Evolutionary conservation across 768 basidiomycete genomes (phyloP).

Genomic region (Russula griseocarnosa): DNA sequence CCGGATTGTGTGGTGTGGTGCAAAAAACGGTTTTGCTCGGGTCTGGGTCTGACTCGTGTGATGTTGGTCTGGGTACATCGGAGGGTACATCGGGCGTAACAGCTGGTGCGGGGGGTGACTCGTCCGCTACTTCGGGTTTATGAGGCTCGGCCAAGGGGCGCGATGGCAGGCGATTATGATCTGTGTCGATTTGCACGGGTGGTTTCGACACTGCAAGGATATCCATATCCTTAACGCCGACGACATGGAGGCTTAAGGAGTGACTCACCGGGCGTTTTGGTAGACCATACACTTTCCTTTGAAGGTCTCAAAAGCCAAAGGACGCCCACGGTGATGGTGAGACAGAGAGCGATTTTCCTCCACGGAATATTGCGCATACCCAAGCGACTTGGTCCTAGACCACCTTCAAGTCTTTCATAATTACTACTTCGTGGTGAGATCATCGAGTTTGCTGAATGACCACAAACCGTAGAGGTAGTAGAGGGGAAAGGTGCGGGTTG

Average conservation of each 20-base stretch:
- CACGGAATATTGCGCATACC: slow-evolving; percentile 41
- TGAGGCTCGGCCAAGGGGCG: slow-evolving; percentile 7
- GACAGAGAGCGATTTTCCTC: slow-evolving; percentile 66
- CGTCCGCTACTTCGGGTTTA: slow-evolving; percentile 11
- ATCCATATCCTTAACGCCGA: not conserved
- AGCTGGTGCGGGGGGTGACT: not conserved
- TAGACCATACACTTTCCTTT: slow-evolving; percentile 30
- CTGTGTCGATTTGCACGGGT: not conserved
- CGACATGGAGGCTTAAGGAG: not conserved
- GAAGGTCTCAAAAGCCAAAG: slow-evolving; percentile 67
- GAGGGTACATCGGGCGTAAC: slow-evolving; percentile 4
- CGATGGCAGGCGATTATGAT: not conserved
- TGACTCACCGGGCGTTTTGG: slow-evolving; percentile 32
- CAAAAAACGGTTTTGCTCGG: slow-evolving; percentile 71
- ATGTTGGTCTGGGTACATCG: slow-evolving; percentile 40
- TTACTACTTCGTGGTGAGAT: slow-evolving; percentile 41
- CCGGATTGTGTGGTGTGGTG: slow-evolving; percentile 47
- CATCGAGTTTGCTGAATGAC: slow-evolving; percentile 25
- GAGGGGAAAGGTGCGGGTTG: not conserved
- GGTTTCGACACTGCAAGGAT: slow-evolving; percentile 5
- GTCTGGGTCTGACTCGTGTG: slow-evolving; percentile 72
- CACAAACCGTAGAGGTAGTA: not conserved
- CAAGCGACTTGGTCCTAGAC: slow-evolving; percentile 47
- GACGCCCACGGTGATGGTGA: slow-evolving; percentile 50
- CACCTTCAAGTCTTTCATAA: slow-evolving; percentile 61